phyloP scores from a whole-genome alignment of 1,139 yeast species.

The Tardiomyces depauwii region DNA sequence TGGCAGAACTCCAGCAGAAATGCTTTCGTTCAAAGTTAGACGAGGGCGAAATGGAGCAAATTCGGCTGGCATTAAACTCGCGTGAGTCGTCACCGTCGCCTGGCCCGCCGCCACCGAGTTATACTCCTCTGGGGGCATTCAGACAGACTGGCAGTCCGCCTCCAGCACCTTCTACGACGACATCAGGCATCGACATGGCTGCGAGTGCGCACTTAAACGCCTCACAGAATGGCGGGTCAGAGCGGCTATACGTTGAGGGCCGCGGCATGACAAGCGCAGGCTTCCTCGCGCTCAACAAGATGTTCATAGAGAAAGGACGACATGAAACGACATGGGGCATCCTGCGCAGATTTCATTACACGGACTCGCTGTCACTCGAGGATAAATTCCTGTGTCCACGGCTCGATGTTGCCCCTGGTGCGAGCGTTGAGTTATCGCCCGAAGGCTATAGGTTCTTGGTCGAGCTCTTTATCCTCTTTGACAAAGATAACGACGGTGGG shows the following conservation, averaged over 20 bases:
- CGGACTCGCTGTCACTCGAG: constrained; percentile 77
- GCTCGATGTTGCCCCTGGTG: constrained; percentile 60
- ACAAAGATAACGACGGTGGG: constrained; percentile 94
- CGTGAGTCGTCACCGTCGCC: constrained; percentile 2
- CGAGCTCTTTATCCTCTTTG: constrained; percentile 76
- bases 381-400: constrained; percentile 70
- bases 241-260: constrained; percentile 9
- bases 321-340: constrained; percentile 98
- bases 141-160: no score
- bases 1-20: constrained; percentile 53
- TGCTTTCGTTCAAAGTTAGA: constrained; percentile 38
- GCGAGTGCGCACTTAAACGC: no score
- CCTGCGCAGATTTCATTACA: constrained; percentile 73
- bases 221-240: not conserved
- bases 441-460: constrained; percentile 88
- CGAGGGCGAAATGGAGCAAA: constrained; percentile 8
- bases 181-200: no score
- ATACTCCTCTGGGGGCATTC: no score
- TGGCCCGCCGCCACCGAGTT: not conserved
- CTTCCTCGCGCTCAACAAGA: constrained; percentile 61
- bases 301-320: constrained; percentile 81
- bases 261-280: constrained; percentile 65
- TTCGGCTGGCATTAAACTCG: constrained; percentile 7
- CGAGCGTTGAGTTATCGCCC: constrained; percentile 88
- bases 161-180: no score